These are phyloP conservation scores for Phytophthora fragariaefolia DNA, from an alignment of 352 stramenopile species.

Conservation along the genomic window DNA sequence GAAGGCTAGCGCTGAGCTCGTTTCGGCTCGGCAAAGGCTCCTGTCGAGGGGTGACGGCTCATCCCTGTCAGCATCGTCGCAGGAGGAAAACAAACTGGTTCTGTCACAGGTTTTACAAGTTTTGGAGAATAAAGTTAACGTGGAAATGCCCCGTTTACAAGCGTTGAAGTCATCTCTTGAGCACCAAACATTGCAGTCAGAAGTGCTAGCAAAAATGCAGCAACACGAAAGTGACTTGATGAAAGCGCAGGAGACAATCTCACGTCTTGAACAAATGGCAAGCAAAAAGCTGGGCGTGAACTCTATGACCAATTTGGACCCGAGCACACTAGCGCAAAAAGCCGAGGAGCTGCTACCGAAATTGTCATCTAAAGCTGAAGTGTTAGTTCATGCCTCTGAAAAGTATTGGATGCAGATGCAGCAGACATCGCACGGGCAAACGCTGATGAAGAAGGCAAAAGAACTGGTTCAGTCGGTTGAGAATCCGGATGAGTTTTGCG, in stretches of 20 bases:
- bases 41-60: constrained; percentile 20
- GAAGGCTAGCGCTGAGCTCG: constrained; percentile 55
- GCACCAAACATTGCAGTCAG: constrained; percentile 46
- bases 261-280: constrained; percentile 62
- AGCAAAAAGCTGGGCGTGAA: constrained; percentile 67
- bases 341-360: constrained; percentile 72
- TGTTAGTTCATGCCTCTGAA: constrained; percentile 69
- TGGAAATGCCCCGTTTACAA: constrained; percentile 51
- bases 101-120: constrained; percentile 72
- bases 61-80: constrained; percentile 9
- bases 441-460: constrained; percentile 72
- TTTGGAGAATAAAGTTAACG: constrained; percentile 57
- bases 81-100: constrained; percentile 55
- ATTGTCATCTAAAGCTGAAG: constrained; percentile 55
- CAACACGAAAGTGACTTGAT: constrained; percentile 64
- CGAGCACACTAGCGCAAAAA: constrained; percentile 59
- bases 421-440: constrained; percentile 70
- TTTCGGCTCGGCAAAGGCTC: constrained; percentile 31
- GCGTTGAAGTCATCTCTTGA: constrained; percentile 48
- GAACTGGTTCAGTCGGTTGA: constrained; percentile 76
- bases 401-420: constrained; percentile 78
- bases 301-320: constrained; percentile 64
- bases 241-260: constrained; percentile 62
- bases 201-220: constrained; percentile 62
- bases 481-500: constrained; percentile 73